Base-by-base conservation (phyloP, 2,329 filamentous ascomycete genomes). In the Periconia sp. region DNA sequence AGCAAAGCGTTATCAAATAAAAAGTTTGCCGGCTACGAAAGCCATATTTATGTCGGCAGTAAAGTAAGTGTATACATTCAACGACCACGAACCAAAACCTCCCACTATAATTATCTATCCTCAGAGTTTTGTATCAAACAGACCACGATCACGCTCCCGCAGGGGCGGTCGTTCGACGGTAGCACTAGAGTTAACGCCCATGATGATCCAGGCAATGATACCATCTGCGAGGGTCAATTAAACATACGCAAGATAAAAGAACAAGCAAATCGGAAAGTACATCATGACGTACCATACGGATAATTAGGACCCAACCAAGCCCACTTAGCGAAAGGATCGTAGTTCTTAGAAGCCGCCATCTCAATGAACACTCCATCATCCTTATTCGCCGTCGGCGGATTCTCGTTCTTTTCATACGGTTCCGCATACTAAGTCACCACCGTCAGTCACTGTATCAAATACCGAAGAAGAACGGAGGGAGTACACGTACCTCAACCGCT, bases 401-500 rank as follows among this genome's bases (percentile, higher is more conserved):
- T 37, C 14, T 17, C 53, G 57, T 76, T 56, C 15, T 50, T 23
- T 3, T 6, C 13, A 19, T 53, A 56, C 14, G 42, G 33, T 3
- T 14, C 13, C 10, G 18, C 45, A n/a, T 23, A 41, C 55, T 53
- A 30, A 17, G 11, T n/a, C n/a, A n/a, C n/a, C n/a, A 14, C 33
- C 6, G 15, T 37, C 15, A 37, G 33, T 33, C 31, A 33, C 14
- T 14, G 7, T 33, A 7, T 8, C 14, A 33, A 8, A 7, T 17
- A 46, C 11, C 6, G 10, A 15, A 20, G 9, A 44, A 44, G 2
- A 6, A 44, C 14, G n/a, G 2, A 3, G 3, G 42, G 14, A 14
- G 10, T 17, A 10, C 2, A 10, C 59, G 55, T 55, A 76, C 72
- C 56, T 77, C 59, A 17, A 67, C 57, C 47, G 68, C 52, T 20